Evolutionary conservation across 2,329 filamentous ascomycete genomes (phyloP), one percentile per base, ranked within the genome.

Genomic region (Fusarium sp.): DNA sequence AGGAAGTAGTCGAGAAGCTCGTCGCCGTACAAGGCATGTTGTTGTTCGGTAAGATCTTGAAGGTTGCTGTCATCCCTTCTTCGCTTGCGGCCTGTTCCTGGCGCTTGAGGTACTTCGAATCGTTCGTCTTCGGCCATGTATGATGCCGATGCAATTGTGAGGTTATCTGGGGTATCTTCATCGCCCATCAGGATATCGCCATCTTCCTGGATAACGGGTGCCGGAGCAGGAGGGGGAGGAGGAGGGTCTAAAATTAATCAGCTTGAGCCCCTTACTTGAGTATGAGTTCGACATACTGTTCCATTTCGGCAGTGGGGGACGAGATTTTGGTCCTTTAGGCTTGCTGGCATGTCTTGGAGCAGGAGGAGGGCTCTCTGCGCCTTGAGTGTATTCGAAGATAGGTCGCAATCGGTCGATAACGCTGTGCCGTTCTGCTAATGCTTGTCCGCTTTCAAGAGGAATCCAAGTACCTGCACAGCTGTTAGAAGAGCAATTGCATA

Each of bases 1-100:
- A 98, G 91, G 76, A 98, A 99, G 81, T 98, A 99, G 80, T 99
- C 96, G 37, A 99, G 85, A 27, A 99, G 87, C 74, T 96, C 93
- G 71, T 99, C 96, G 18, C 94, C 93, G 80, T 97, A 99, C 25
- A 97, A 85, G 28, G 93, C 91, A 78, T 98, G 94, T 72, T 96
- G 91, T 77, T 94, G 92, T 70, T 97, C 93, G 10, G 88, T 89
- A 65, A 88, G 76, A 78, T 89, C 83, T 82, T 91, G 81, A 83
- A 87, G 79, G 43, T 82, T 79, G 69, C 37, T 66, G 4, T 88
- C 90, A 59, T 90, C 87, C 23, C 93, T 87, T 82, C 97, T 97
- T 65, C 94, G 89, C 82, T 97, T 97, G 64, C 87, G 83, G 68
- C 87, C 86, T 25, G 85, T 85, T n/a, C 83, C 88, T 14, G 83